A percentile compares a stretch with the other conserved stretches of the same genome.
Evolutionary conservation across 2,329 filamentous ascomycete genomes (phyloP).

Genomic region (Sclerotinia trifoliorum): DNA sequence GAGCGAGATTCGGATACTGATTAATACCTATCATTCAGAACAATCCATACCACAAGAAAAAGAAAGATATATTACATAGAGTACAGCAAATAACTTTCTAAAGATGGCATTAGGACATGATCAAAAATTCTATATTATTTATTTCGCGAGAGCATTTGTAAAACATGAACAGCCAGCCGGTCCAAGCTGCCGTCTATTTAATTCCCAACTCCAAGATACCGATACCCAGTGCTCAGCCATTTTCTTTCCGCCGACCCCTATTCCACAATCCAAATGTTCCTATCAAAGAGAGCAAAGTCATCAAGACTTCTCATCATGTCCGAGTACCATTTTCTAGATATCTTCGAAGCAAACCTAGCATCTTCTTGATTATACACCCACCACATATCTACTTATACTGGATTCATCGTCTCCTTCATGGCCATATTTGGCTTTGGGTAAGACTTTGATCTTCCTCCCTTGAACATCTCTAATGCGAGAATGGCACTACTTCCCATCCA

Average conservation of each 20-base stretch:
- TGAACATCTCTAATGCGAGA: constrained; percentile 49
- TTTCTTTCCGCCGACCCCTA: neutral
- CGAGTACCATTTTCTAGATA: neutral
- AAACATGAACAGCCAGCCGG: constrained; percentile 4
- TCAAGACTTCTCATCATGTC: constrained; percentile 19
- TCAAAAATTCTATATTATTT: constrained; percentile 9
- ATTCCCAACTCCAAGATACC: constrained; percentile 1
- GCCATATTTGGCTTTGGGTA: constrained; percentile 33
- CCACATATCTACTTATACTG: neutral
- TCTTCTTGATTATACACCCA: neutral
- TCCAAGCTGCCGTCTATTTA: constrained; percentile 17
- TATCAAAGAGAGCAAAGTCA: neutral
- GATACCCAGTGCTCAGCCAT: neutral
- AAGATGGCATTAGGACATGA: neutral
- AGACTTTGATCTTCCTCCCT: constrained; percentile 39
- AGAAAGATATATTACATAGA: no score
- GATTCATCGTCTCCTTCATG: constrained; percentile 35
- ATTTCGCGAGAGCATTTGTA: neutral
- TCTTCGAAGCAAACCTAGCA: no score
- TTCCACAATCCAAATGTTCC: neutral
- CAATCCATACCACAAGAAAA: no score
- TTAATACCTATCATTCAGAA: no score
- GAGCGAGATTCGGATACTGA: no score
- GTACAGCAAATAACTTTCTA: neutral
- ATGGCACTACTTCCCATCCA: constrained; percentile 53